phyloP scores from a whole-genome alignment of 345 rosid species.

The Hirschfeldia incana region DNA sequence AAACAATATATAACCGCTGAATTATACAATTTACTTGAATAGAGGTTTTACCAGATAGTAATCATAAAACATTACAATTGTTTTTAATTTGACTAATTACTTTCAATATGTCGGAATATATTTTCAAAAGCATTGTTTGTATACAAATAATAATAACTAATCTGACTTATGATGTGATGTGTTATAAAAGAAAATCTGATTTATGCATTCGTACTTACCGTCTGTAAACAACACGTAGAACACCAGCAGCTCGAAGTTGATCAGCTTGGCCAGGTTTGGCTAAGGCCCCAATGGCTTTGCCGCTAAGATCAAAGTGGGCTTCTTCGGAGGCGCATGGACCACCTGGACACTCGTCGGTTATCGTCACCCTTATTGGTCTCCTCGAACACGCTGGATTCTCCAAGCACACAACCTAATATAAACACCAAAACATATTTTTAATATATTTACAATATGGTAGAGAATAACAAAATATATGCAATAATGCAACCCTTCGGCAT shows the following conservation, averaged over 20 bases:
- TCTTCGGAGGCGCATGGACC: conserved; percentile 44
- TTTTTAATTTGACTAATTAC: too few species aligned
- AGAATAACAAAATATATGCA: background rate
- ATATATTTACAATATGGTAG: background rate
- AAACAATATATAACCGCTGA: background rate
- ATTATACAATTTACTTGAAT: too few species aligned
- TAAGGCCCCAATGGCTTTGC: conserved; percentile 56
- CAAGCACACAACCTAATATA: conserved; percentile 56
- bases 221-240: conserved; percentile 48
- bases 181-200: too few species aligned
- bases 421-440: background rate
- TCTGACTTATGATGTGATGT: too few species aligned
- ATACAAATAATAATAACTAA: too few species aligned
- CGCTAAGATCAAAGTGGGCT: conserved; percentile 52
- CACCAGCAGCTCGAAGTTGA: conserved; percentile 57
- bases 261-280: conserved; percentile 59
- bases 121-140: too few species aligned
- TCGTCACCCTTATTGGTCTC: conserved; percentile 52
- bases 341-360: conserved; percentile 73
- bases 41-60: too few species aligned
- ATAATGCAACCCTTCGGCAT: background rate
- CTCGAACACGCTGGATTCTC: conserved; percentile 60
- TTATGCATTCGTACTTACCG: conserved; percentile 40
- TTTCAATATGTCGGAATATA: too few species aligned
- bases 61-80: too few species aligned